These are phyloP conservation scores for Fusarium robinianum DNA, from an alignment of 2,329 filamentous ascomycete genomes.

Conservation along the genomic window DNA sequence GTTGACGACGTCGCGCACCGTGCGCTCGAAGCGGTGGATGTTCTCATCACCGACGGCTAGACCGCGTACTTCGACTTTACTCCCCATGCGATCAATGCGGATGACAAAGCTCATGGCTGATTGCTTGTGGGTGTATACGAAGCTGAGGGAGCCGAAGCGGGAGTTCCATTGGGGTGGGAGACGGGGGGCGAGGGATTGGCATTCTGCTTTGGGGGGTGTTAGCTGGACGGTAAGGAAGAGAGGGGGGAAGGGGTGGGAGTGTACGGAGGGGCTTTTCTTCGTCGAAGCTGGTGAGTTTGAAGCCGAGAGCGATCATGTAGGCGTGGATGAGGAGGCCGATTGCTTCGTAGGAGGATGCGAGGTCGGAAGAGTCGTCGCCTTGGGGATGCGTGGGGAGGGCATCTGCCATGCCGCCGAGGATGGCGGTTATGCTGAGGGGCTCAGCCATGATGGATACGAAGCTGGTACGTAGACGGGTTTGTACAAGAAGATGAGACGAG, in stretches of 20 bases:
- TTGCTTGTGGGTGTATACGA: slow-evolving; percentile 85
- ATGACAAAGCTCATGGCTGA: slow-evolving; percentile 84
- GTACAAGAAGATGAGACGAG: neutral
- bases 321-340: slow-evolving; percentile 84
- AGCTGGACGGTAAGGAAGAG: neutral
- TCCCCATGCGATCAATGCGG: slow-evolving; percentile 79
- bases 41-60: slow-evolving; percentile 80
- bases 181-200: slow-evolving; percentile 60
- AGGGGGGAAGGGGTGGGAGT: slow-evolving; percentile 18
- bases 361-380: slow-evolving; percentile 60
- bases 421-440: slow-evolving; percentile 40
- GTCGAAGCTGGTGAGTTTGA: slow-evolving; percentile 79
- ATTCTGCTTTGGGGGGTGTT: slow-evolving; percentile 44
- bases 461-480: neutral
- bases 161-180: slow-evolving; percentile 83
- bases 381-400: slow-evolving; percentile 60
- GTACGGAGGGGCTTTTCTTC: slow-evolving; percentile 77
- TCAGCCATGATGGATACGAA: slow-evolving; percentile 30
- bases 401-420: slow-evolving; percentile 62
- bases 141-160: slow-evolving; percentile 70
- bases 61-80: slow-evolving; percentile 82
- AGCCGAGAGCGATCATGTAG: slow-evolving; percentile 78
- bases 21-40: slow-evolving; percentile 77
- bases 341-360: slow-evolving; percentile 78
- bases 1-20: slow-evolving; percentile 72